Evolutionary conservation across 768 basidiomycete genomes (phyloP).

Genomic region (Lentinula boryana): DNA sequence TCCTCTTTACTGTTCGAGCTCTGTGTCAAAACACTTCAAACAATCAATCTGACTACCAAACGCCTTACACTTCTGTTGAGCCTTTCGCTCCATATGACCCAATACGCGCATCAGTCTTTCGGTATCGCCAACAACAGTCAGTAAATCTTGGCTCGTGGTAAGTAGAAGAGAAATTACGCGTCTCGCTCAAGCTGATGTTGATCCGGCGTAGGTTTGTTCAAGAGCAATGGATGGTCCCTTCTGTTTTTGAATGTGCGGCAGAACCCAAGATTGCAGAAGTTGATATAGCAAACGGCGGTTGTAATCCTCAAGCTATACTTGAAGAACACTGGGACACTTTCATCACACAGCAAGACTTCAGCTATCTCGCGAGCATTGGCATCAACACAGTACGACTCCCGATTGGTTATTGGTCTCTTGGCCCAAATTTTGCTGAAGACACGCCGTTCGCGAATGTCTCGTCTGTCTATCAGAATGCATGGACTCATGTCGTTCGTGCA

Average conservation of each 20-base stretch:
- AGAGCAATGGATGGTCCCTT: slow-evolving; percentile 72
- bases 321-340: slow-evolving; percentile 78
- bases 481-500: slow-evolving; percentile 56
- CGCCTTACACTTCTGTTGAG: neutral
- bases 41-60: neutral
- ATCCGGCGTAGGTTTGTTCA: slow-evolving; percentile 52
- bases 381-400: slow-evolving; percentile 65
- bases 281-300: slow-evolving; percentile 54
- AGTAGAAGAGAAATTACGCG: slow-evolving; percentile 1
- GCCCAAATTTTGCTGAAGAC: slow-evolving; percentile 48
- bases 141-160: slow-evolving; percentile 67
- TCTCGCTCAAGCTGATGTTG: neutral
- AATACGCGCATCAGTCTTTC: slow-evolving; percentile 42
- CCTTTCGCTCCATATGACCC: slow-evolving; percentile 44
- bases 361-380: slow-evolving; percentile 56
- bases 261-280: slow-evolving; percentile 49
- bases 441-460: slow-evolving; percentile 58
- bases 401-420: slow-evolving; percentile 59
- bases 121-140: slow-evolving; percentile 57
- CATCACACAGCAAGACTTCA: slow-evolving; percentile 59
- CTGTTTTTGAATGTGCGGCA: slow-evolving; percentile 52
- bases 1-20: neutral
- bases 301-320: slow-evolving; percentile 41
- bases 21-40: neutral
- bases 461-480: slow-evolving; percentile 57